Percentiles rank a stretch among this genome's conserved stretches.
These are phyloP conservation scores for Lentinula raphanica DNA, from an alignment of 768 basidiomycete species.

Conservation along the genomic window DNA sequence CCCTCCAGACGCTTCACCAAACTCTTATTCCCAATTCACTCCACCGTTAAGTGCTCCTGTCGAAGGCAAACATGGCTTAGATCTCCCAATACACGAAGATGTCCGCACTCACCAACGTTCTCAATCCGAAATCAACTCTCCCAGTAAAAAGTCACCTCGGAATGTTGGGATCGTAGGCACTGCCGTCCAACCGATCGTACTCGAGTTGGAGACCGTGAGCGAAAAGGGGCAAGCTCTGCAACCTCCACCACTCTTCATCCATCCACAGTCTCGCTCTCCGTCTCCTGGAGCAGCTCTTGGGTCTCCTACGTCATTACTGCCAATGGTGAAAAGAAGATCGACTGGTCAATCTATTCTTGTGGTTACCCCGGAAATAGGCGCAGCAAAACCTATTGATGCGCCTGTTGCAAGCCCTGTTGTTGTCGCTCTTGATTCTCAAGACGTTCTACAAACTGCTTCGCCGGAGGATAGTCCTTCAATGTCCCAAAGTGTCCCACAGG, in stretches of 20 bases:
- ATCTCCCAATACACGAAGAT: slow-evolving; percentile 4
- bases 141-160: slow-evolving; percentile 25
- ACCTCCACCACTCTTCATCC: slow-evolving; percentile 28
- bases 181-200: slow-evolving; percentile 11
- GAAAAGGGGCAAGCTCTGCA: slow-evolving; percentile 16
- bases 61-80: slow-evolving; percentile 10
- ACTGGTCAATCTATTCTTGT: slow-evolving; percentile 32
- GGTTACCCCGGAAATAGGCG: slow-evolving; percentile 58
- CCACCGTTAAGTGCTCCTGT: slow-evolving; percentile 48
- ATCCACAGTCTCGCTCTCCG: slow-evolving; percentile 32
- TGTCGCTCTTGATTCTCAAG: slow-evolving; percentile 36
- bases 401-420: slow-evolving; percentile 63
- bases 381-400: slow-evolving; percentile 51
- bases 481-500: slow-evolving; percentile 20
- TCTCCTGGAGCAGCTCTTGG: background rate
- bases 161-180: slow-evolving; percentile 50
- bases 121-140: slow-evolving; percentile 40
- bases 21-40: slow-evolving; percentile 46
- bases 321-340: slow-evolving; percentile 15
- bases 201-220: background rate
- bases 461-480: slow-evolving; percentile 16
- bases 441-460: slow-evolving; percentile 15
- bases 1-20: slow-evolving; percentile 62
- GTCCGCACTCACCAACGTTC: slow-evolving; percentile 37
- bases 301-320: slow-evolving; percentile 11